Evolutionary conservation across 164 flowering plant species (phyloP), one percentile per base, ranked within the genome.

Genomic region (Vitis rupestris): DNA sequence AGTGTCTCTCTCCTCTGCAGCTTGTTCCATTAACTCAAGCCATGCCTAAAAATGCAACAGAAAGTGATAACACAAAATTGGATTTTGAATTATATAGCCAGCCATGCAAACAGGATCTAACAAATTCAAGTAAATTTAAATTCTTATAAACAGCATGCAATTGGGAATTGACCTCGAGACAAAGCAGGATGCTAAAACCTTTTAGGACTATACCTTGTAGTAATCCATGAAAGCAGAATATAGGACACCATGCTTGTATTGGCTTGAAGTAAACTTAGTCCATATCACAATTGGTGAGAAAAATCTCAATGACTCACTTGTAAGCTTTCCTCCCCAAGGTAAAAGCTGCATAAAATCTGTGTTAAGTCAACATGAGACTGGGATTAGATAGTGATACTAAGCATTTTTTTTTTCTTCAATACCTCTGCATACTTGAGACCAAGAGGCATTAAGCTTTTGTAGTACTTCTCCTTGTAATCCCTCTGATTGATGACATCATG

Each of bases 261-360:
- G 70, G 74, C 85, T 82, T 51, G 97, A 79, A 55, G 87, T 65
- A 74, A 93, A 95, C 80, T 77, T 89, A 66, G 88, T 88, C 99
- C 99, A 95, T 68, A 95, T 79, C 10, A 95, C 93, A 74, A 93
- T 82, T 58, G 99, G 97, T 50, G 99, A 95, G 83, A 93, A 93
- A 74, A 95, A 93, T 76, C 82, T 86, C 79, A 95, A 49, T 53
- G 99, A 95, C 67, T 95, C 97, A 44, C 91, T 77, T 11, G 99
- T 93, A 61, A 95, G 72, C 83, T 87, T 90, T 78, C 95, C 97
- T 76, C 99, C 99, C 99, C 99, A 95, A 8, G 99, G 99, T 70
- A 95, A 88, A 80, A 87, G 86, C 99, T 95, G 96, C 93, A 91
- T 50, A 74, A 81, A 81, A 73, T 82, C 80, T 77, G 80, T 79